These are phyloP conservation scores for Penicillium sclerotigenum DNA, from an alignment of 2,329 filamentous ascomycete species.

Conservation along the genomic window DNA sequence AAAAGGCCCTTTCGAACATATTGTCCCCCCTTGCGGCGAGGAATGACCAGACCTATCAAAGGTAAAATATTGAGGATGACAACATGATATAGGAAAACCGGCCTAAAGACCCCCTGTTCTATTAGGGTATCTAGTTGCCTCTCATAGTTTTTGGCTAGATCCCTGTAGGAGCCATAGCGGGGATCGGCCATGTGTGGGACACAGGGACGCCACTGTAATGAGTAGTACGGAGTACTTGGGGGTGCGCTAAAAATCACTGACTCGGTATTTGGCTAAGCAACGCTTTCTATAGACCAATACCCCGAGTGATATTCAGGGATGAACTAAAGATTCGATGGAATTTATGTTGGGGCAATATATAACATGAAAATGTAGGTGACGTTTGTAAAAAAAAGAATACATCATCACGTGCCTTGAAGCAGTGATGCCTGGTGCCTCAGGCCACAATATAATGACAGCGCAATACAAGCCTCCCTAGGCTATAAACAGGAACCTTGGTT, in stretches of 20 bases:
- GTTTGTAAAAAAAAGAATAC: background rate
- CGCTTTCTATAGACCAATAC: background rate
- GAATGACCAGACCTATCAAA: conserved; percentile 52
- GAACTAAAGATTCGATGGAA: background rate
- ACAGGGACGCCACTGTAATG: background rate
- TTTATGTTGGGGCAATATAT: background rate
- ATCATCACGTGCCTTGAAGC: background rate
- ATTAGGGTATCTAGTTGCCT: conserved; percentile 25
- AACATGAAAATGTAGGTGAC: background rate
- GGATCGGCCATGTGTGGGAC: conserved; percentile 30
- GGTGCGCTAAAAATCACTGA: background rate
- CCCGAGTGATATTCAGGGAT: background rate
- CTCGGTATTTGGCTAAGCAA: background rate
- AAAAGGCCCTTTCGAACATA: conserved; percentile 48
- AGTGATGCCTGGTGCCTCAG: background rate
- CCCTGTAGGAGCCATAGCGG: conserved; percentile 27
- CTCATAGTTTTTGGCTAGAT: conserved; percentile 26
- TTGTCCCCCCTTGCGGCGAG: conserved; percentile 39
- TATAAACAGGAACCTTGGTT: too few species aligned
- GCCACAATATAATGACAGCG: background rate
- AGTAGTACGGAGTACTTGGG: background rate
- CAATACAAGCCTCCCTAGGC: too few species aligned
- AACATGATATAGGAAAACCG: conserved; percentile 38
- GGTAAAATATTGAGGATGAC: conserved; percentile 34
- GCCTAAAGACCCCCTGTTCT: conserved; percentile 29